phyloP scores from a whole-genome alignment of 257 asterid species.

The Penstemon newberryi region DNA sequence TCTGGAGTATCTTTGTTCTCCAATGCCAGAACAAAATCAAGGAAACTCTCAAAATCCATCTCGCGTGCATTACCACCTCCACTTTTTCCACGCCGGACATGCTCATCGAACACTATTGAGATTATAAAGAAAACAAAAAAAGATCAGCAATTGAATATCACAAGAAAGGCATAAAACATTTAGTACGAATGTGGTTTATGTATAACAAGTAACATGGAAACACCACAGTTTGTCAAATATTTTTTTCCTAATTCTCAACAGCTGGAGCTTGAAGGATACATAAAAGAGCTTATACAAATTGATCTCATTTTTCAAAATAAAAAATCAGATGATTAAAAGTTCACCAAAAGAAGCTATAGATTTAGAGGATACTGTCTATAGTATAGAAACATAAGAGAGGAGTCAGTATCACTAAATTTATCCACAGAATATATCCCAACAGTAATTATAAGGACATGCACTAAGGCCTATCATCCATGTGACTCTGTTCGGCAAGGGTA shows the following conservation, averaged over 20 bases:
- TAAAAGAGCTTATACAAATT: neutral
- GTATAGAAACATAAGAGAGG: neutral
- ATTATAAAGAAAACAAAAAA: constrained; percentile 6
- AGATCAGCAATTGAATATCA: neutral
- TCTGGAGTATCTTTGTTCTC: constrained; percentile 98
- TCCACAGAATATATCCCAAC: neutral
- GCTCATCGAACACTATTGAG: constrained; percentile 85
- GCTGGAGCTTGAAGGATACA: neutral
- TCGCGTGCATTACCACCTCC: constrained; percentile 91
- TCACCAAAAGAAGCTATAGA: neutral
- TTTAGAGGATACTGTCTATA: neutral
- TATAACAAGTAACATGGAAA: neutral
- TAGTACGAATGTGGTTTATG: neutral
- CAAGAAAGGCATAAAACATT: constrained; percentile 19
- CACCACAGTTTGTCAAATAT: neutral
- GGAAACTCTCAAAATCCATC: constrained; percentile 96
- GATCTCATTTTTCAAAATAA: neutral
- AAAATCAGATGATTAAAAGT: constrained; percentile 4
- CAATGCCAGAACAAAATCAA: constrained; percentile 88
- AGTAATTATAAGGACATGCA: neutral
- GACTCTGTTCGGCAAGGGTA: constrained; percentile 1
- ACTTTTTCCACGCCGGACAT: constrained; percentile 86
- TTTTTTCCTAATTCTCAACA: neutral
- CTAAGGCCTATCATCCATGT: neutral
- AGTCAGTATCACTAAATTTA: neutral